Conservation (phyloP, 345 rosid species). For the Gossypium anomalum region DNA sequence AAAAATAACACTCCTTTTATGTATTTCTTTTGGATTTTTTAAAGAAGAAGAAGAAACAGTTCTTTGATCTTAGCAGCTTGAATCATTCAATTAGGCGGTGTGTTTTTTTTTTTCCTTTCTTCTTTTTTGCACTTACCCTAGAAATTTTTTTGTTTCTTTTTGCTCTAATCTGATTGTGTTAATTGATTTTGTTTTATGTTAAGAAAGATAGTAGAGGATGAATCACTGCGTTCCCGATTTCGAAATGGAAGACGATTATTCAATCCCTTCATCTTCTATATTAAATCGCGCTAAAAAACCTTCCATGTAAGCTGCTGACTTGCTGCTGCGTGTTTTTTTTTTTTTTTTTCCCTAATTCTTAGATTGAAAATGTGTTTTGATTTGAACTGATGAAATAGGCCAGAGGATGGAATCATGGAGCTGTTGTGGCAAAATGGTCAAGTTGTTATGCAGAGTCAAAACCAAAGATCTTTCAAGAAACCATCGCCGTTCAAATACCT, state of each 20-base stretch:
- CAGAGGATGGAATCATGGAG: conserved; percentile 76
- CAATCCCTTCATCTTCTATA: conserved; percentile 37
- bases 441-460: conserved; percentile 67
- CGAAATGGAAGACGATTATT: conserved; percentile 46
- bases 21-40: neutral
- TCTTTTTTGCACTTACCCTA: neutral
- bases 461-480: conserved; percentile 47
- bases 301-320: conserved; percentile 30
- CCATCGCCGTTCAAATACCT: conserved; percentile 27
- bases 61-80: neutral
- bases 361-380: neutral
- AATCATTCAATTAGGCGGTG: neutral
- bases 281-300: conserved; percentile 40
- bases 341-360: neutral
- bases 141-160: neutral
- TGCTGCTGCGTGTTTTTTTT: neutral
- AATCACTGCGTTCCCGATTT: conserved; percentile 76
- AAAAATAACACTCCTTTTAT: neutral
- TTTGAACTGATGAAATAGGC: conserved; percentile 28
- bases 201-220: conserved; percentile 29
- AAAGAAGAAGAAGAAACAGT: neutral
- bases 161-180: neutral
- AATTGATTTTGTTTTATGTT: neutral
- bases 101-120: neutral
- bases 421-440: conserved; percentile 91